phyloP scores from a whole-genome alignment of 2,329 filamentous ascomycete species.

The Xylariaceae sp. region DNA sequence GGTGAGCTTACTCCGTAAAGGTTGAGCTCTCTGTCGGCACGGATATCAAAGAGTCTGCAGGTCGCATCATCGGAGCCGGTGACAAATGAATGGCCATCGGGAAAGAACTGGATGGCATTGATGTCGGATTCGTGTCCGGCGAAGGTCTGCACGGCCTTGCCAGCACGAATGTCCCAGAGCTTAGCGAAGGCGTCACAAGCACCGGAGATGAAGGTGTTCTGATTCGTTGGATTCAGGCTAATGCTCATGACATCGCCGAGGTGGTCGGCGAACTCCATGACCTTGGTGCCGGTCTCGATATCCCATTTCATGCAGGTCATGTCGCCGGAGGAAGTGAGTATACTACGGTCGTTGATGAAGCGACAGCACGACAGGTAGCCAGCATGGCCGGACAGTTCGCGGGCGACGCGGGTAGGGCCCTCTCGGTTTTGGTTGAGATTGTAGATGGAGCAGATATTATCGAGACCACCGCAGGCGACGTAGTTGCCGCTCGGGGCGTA shows the following conservation, averaged over 20 bases:
- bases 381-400: conserved; percentile 94
- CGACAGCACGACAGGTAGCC: conserved; percentile 98
- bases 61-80: conserved; percentile 98
- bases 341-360: conserved; percentile 98
- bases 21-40: conserved; percentile 82
- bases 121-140: conserved; percentile 98
- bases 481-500: conserved; percentile 98
- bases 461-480: conserved; percentile 95
- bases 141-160: conserved; percentile 98
- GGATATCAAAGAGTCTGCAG: conserved; percentile 96
- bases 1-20: conserved; percentile 67
- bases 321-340: conserved; percentile 96
- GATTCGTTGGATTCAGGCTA: conserved; percentile 98
- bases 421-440: conserved; percentile 94
- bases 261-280: conserved; percentile 98
- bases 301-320: conserved; percentile 99
- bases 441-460: conserved; percentile 99
- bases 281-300: conserved; percentile 95
- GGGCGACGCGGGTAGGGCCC: conserved; percentile 94
- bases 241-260: conserved; percentile 99
- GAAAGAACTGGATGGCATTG: conserved; percentile 99
- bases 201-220: conserved; percentile 99
- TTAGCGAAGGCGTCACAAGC: conserved; percentile 99
- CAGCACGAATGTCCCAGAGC: conserved; percentile 97
- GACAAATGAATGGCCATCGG: conserved; percentile 96